Evolutionary conservation across 768 basidiomycete species (phyloP).

Genomic region (Tricholoma flavovirens): DNA sequence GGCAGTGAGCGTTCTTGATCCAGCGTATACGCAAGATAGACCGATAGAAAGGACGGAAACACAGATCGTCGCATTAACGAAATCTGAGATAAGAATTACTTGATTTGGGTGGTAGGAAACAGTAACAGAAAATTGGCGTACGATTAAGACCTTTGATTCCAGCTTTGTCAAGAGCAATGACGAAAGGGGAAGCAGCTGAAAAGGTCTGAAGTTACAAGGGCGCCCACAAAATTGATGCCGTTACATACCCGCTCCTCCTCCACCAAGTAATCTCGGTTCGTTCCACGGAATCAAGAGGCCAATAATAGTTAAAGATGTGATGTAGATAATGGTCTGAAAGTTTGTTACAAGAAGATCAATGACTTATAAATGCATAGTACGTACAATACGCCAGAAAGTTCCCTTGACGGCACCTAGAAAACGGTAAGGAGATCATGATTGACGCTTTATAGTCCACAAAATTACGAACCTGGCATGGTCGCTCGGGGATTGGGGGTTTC

Average conservation of each 20-base stretch:
- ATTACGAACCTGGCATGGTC: slow-evolving; percentile 28
- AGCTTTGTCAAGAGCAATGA: slow-evolving; percentile 36
- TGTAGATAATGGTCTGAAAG: slow-evolving; percentile 37
- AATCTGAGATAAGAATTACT: slow-evolving; percentile 15
- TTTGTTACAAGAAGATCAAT: not conserved
- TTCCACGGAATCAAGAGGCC: slow-evolving; percentile 33
- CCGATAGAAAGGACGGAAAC: slow-evolving; percentile 42
- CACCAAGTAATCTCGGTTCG: slow-evolving; percentile 32
- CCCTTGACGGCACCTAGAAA: slow-evolving; percentile 35
- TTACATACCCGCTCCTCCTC: slow-evolving; percentile 26
- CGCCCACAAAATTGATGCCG: not conserved
- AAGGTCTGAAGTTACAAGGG: not conserved
- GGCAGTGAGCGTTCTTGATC: slow-evolving; percentile 39
- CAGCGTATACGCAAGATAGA: slow-evolving; percentile 40
- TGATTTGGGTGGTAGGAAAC: not conserved
- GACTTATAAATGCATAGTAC: slow-evolving; percentile 6
- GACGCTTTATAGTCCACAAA: too few relatives aligned
- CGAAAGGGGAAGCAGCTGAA: slow-evolving; percentile 38
- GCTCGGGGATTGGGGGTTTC: slow-evolving; percentile 42
- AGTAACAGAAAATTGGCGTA: slow-evolving; percentile 13
- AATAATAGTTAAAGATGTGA: slow-evolving; percentile 39
- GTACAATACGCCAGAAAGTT: slow-evolving; percentile 43
- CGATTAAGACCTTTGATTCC: slow-evolving; percentile 37
- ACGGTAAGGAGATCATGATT: not conserved
- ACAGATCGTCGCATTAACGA: slow-evolving; percentile 40